A percentile compares a stretch with the other conserved stretches of the same genome.
These are phyloP conservation scores for Backusella parvicylindrica DNA, from an alignment of 192 early-diverging fungal genomes.

Conservation along the genomic window DNA sequence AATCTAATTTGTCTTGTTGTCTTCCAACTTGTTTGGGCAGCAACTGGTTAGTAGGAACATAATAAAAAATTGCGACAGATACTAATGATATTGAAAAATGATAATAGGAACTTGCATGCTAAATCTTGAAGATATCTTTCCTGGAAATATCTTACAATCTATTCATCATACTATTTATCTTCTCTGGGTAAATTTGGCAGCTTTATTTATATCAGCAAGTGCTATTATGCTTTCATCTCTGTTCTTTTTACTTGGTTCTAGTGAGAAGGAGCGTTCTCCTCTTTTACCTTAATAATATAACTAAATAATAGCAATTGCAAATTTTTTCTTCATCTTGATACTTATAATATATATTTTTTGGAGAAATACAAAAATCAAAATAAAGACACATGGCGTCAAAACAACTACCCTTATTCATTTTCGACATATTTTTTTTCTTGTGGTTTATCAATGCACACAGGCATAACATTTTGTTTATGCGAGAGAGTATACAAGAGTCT, in stretches of 20 bases:
- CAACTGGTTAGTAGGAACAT: background rate
- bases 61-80: background rate
- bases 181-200: background rate
- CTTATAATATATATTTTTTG: background rate
- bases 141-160: background rate
- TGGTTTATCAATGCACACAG: background rate
- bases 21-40: background rate
- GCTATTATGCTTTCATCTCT: background rate
- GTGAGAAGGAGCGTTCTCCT: background rate
- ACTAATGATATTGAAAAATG: background rate
- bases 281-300: background rate
- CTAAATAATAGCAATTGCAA: background rate
- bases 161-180: background rate
- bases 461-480: background rate
- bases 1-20: background rate
- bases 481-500: background rate
- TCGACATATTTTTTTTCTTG: background rate
- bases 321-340: background rate
- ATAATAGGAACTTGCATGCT: background rate
- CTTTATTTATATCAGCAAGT: background rate
- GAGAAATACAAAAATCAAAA: background rate
- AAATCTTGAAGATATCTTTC: background rate
- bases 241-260: background rate
- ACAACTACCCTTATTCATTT: too few relatives aligned
- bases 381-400: background rate